Evolutionary conservation across 2,329 filamentous ascomycete species (phyloP).

Genomic region (Parafenestella ontariensis): DNA sequence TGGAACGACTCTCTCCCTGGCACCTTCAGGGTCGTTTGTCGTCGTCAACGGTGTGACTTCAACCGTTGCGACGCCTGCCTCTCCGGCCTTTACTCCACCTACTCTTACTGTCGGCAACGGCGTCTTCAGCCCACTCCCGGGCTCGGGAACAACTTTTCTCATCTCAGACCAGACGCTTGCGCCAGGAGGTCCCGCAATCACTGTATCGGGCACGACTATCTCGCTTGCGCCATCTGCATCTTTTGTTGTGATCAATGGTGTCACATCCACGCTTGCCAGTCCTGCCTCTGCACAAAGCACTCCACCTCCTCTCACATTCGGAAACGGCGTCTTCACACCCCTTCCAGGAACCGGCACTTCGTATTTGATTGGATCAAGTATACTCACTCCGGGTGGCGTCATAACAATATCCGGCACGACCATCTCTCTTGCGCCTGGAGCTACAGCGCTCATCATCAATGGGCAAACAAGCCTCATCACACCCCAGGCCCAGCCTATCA

Average conservation of each 20-base stretch:
- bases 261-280: conserved; percentile 44
- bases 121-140: conserved; percentile 17
- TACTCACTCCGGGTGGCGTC: conserved; percentile 49
- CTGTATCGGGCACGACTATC: conserved; percentile 41
- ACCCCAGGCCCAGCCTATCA: conserved; percentile 21
- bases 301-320: conserved; percentile 41
- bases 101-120: conserved; percentile 23
- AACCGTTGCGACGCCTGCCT: conserved; percentile 37
- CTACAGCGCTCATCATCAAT: conserved; percentile 41
- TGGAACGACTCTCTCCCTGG: conserved; percentile 43
- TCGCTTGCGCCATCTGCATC: conserved; percentile 41
- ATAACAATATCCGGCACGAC: conserved; percentile 36
- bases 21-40: conserved; percentile 31
- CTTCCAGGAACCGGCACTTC: conserved; percentile 40
- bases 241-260: conserved; percentile 44
- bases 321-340: conserved; percentile 34
- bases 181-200: conserved; percentile 44
- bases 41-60: conserved; percentile 45
- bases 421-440: conserved; percentile 39
- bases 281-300: conserved; percentile 27
- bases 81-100: conserved; percentile 23
- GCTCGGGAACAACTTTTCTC: conserved; percentile 32
- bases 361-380: conserved; percentile 47
- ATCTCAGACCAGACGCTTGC: conserved; percentile 48
- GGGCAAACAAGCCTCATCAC: conserved; percentile 40